phyloP scores from a whole-genome alignment of 305 asterid species.

The Fraxinus dipetala region DNA sequence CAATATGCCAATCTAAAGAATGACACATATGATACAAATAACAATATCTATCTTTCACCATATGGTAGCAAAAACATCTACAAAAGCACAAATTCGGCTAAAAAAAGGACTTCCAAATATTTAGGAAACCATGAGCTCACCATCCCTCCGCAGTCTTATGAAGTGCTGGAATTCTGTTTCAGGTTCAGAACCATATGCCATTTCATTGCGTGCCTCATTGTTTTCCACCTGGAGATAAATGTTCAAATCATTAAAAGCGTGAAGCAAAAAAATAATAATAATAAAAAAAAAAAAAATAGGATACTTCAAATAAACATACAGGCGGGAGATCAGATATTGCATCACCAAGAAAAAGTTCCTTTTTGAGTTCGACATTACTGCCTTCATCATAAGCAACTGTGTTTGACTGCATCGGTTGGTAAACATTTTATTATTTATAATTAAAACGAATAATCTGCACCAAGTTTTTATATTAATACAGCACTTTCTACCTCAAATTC shows the following conservation, averaged over 20 bases:
- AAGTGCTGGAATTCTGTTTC: conserved; percentile 56
- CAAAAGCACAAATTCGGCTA: background rate
- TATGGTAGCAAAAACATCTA: background rate
- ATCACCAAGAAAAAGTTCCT: conserved; percentile 53
- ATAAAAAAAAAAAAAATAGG: background rate
- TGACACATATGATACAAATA: background rate
- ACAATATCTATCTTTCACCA: background rate
- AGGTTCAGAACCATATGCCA: conserved; percentile 43
- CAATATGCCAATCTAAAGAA: background rate
- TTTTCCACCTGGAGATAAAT: conserved; percentile 49
- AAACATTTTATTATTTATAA: background rate
- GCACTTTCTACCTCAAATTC: conserved; percentile 62
- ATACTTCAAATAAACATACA: conserved; percentile 30
- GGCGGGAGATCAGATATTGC: conserved; percentile 80
- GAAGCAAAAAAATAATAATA: background rate
- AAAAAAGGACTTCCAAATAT: background rate
- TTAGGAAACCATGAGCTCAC: conserved; percentile 34
- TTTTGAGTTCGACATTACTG: conserved; percentile 18
- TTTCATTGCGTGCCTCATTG: conserved; percentile 52
- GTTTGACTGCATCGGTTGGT: conserved; percentile 37
- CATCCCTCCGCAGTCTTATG: conserved; percentile 56
- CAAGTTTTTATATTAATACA: background rate
- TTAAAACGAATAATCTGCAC: background rate
- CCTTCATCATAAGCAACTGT: conserved; percentile 57
- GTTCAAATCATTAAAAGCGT: background rate